Evolutionary conservation across 805 yeast species (phyloP).

Genomic region (Lachancea meyersii): DNA sequence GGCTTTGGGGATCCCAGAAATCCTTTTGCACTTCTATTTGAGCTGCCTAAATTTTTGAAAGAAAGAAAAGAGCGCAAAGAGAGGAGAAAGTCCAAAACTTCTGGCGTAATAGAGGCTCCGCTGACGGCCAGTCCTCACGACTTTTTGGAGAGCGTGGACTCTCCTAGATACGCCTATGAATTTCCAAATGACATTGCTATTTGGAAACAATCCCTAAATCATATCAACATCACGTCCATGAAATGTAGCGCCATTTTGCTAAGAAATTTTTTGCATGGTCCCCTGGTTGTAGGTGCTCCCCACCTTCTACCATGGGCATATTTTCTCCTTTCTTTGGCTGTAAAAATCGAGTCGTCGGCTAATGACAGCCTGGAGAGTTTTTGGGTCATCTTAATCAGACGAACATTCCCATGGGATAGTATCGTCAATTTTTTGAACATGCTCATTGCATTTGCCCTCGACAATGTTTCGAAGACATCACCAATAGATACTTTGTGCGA

Average conservation of each 20-base stretch:
- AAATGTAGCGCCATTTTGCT: slow-evolving; percentile 66
- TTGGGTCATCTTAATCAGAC: slow-evolving; percentile 36
- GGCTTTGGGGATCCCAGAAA: slow-evolving; percentile 74
- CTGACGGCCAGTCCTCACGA: slow-evolving; percentile 1
- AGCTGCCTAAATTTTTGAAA: slow-evolving; percentile 62
- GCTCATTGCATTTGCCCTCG: slow-evolving; percentile 35
- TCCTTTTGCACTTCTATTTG: slow-evolving; percentile 71
- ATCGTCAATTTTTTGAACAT: slow-evolving; percentile 59
- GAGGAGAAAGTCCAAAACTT: slow-evolving; percentile 37
- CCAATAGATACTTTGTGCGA: slow-evolving; percentile 21
- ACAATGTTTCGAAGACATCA: slow-evolving; percentile 19
- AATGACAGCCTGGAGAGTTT: slow-evolving; percentile 19
- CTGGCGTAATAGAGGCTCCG: slow-evolving; percentile 13
- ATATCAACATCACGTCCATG: slow-evolving; percentile 55
- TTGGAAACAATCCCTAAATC: slow-evolving; percentile 54
- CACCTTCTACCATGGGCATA: slow-evolving; percentile 75
- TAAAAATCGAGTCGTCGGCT: slow-evolving; percentile 38
- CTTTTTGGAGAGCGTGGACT: slow-evolving; percentile 27
- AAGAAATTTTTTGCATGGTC: slow-evolving; percentile 61
- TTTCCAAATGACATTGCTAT: slow-evolving; percentile 22
- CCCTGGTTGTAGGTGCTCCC: slow-evolving; percentile 58
- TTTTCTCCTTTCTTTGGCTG: slow-evolving; percentile 58
- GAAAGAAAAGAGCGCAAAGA: slow-evolving; percentile 71
- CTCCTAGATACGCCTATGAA: slow-evolving; percentile 19
- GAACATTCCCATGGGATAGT: slow-evolving; percentile 64